Evolutionary conservation across 768 basidiomycete genomes (phyloP).

Genomic region (Collybiopsis confluens): DNA sequence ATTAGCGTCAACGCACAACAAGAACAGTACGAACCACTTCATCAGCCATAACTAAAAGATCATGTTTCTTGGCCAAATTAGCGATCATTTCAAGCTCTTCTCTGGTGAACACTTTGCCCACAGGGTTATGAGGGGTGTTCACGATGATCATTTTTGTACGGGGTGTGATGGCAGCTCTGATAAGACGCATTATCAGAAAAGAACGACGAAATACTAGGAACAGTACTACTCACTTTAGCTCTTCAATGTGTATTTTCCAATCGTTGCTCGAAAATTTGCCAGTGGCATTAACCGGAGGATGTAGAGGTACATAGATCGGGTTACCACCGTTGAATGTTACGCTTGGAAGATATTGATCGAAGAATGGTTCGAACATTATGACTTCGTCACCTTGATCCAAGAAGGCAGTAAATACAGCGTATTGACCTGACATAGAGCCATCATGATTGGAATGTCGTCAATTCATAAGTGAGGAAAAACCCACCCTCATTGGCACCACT

Average conservation of each 20-base stretch:
- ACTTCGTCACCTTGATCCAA: slow-evolving; percentile 92
- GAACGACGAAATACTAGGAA: no score
- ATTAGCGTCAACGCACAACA: background rate
- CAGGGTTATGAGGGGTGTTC: slow-evolving; percentile 96
- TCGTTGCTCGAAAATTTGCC: slow-evolving; percentile 59
- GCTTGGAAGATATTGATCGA: slow-evolving; percentile 92
- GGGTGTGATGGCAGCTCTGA: slow-evolving; percentile 72
- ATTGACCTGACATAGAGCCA: slow-evolving; percentile 70
- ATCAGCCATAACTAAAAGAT: slow-evolving; percentile 90
- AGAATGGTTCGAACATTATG: slow-evolving; percentile 98
- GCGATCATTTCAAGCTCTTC: slow-evolving; percentile 84
- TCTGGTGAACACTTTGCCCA: slow-evolving; percentile 94
- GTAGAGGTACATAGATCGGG: slow-evolving; percentile 92
- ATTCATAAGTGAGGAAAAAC: slow-evolving; percentile 8
- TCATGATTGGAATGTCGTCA: slow-evolving; percentile 5
- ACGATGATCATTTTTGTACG: slow-evolving; percentile 93
- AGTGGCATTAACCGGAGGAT: slow-evolving; percentile 59
- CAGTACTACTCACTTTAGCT: slow-evolving; percentile 85
- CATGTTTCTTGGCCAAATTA: slow-evolving; percentile 82
- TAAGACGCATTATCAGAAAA: background rate
- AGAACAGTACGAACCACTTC: slow-evolving; percentile 75
- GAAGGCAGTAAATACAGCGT: slow-evolving; percentile 90
- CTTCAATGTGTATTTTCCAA: slow-evolving; percentile 89
- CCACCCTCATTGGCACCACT: slow-evolving; percentile 96
- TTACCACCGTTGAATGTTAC: slow-evolving; percentile 92